A percentile compares a stretch with the other conserved stretches of the same genome.
These are phyloP conservation scores for Pythium dissotocum DNA, from an alignment of 352 stramenopile species.

Conservation along the genomic window DNA sequence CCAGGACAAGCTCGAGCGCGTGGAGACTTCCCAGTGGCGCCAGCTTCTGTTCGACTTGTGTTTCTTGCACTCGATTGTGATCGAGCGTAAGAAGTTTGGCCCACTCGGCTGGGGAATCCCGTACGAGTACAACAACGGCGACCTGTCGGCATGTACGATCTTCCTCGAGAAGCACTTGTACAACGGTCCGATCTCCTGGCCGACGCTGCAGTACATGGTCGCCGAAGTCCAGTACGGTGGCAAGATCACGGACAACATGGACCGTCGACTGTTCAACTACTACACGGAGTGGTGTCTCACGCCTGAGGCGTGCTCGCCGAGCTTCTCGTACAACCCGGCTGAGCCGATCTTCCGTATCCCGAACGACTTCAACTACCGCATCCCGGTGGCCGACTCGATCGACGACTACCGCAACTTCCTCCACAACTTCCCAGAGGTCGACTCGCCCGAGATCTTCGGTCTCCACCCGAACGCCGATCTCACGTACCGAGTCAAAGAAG, in stretches of 20 bases:
- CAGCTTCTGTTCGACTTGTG: slow-evolving; percentile 97
- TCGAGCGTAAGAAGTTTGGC: slow-evolving; percentile 98
- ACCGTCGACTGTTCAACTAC: slow-evolving; percentile 96
- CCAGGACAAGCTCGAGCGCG: slow-evolving; percentile 96
- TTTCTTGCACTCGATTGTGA: slow-evolving; percentile 98
- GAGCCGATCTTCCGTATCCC: slow-evolving; percentile 96
- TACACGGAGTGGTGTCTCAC: slow-evolving; percentile 98
- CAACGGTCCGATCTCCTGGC: slow-evolving; percentile 97
- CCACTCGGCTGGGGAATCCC: slow-evolving; percentile 97
- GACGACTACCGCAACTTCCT: slow-evolving; percentile 96
- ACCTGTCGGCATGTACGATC: slow-evolving; percentile 96
- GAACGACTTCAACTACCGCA: slow-evolving; percentile 90
- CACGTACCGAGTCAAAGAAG: slow-evolving; percentile 97
- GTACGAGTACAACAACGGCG: slow-evolving; percentile 99
- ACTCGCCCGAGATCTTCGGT: slow-evolving; percentile 98
- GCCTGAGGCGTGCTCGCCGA: slow-evolving; percentile 70
- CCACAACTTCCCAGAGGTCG: slow-evolving; percentile 94
- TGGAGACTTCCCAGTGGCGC: slow-evolving; percentile 96
- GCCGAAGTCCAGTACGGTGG: slow-evolving; percentile 98
- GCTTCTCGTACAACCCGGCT: slow-evolving; percentile 95
- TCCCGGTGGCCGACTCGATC: slow-evolving; percentile 91
- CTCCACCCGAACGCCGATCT: slow-evolving; percentile 98
- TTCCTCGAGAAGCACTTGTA: slow-evolving; percentile 99
- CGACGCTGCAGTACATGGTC: slow-evolving; percentile 99
- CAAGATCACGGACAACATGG: slow-evolving; percentile 99